Evolutionary conservation across 116 monocot genomes (phyloP).

Genomic region (Posidonia oceanica): DNA sequence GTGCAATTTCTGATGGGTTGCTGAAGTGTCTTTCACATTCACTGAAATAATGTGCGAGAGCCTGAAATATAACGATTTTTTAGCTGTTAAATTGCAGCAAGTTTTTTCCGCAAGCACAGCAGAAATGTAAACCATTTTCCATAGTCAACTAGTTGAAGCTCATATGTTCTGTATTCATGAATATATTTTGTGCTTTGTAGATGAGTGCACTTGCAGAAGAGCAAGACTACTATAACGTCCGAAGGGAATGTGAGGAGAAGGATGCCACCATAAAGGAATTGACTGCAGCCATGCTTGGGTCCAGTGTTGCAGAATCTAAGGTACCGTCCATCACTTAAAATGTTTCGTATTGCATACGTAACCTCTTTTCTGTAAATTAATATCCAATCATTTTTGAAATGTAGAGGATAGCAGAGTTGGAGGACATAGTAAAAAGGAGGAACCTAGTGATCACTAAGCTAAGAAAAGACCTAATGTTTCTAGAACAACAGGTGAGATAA

Average conservation of each 20-base stretch:
- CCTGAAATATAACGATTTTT: too few relatives aligned
- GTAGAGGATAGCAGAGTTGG: constrained; percentile 70
- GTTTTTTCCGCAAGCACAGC: too few relatives aligned
- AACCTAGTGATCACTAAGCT: constrained; percentile 59
- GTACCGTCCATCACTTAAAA: constrained; percentile 13
- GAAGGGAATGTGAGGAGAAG: constrained; percentile 82
- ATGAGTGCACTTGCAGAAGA: constrained; percentile 44
- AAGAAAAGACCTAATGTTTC: constrained; percentile 54
- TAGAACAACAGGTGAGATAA: constrained; percentile 57
- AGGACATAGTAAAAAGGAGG: constrained; percentile 72
- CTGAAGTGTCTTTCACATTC: too few relatives aligned
- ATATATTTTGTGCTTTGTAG: constrained; percentile 10
- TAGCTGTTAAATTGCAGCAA: too few relatives aligned
- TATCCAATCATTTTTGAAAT: background rate
- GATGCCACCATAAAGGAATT: constrained; percentile 69
- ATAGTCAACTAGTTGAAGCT: background rate
- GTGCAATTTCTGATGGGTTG: too few relatives aligned
- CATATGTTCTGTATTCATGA: background rate
- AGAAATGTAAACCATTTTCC: too few relatives aligned
- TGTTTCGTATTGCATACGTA: background rate
- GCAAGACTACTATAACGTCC: constrained; percentile 60
- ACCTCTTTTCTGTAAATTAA: background rate
- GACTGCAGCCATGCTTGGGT: constrained; percentile 26
- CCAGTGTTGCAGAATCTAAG: constrained; percentile 48
- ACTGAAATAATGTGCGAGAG: too few relatives aligned